phyloP scores from a whole-genome alignment of 2,329 filamentous ascomycete species.

The Tolypocladium paradoxum region DNA sequence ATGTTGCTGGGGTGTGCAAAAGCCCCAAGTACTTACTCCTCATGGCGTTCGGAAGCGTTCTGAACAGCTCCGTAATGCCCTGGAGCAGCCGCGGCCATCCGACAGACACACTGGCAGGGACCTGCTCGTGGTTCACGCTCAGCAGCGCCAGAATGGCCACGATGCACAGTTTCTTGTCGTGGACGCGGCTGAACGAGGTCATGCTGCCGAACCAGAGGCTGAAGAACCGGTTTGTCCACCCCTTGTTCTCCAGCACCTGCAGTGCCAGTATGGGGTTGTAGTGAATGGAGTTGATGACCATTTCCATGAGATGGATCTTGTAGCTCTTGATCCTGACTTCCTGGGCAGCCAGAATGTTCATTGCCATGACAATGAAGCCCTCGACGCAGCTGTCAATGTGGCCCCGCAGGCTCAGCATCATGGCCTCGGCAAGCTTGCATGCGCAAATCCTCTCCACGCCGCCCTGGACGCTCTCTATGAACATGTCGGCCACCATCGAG shows the following conservation, averaged over 20 bases:
- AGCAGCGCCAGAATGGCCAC: conserved; percentile 83
- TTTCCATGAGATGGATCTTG: conserved; percentile 94
- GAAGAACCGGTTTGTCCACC: conserved; percentile 98
- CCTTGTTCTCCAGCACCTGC: conserved; percentile 78
- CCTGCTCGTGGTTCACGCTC: conserved; percentile 65
- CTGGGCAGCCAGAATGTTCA: conserved; percentile 64
- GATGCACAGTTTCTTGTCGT: conserved; percentile 98
- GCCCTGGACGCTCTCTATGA: conserved; percentile 81
- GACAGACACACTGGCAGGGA: conserved; percentile 85
- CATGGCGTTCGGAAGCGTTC: conserved; percentile 75
- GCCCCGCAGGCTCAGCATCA: conserved; percentile 90
- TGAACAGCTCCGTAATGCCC: conserved; percentile 84
- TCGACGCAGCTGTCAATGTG: conserved; percentile 81
- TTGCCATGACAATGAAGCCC: conserved; percentile 81
- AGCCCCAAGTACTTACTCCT: conserved; percentile 52
- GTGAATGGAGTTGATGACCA: conserved; percentile 96
- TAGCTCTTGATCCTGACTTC: conserved; percentile 87
- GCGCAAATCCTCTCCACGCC: conserved; percentile 93
- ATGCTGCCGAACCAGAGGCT: conserved; percentile 97
- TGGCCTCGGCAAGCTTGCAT: conserved; percentile 91
- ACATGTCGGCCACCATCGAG: conserved; percentile 92
- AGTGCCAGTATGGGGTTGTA: conserved; percentile 86
- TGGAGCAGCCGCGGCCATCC: conserved; percentile 88
- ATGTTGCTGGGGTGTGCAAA: neutral
- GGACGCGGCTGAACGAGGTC: conserved; percentile 82